Conservation (phyloP, 495 filamentous ascomycete genomes). For the Cudoniella acicularis region DNA sequence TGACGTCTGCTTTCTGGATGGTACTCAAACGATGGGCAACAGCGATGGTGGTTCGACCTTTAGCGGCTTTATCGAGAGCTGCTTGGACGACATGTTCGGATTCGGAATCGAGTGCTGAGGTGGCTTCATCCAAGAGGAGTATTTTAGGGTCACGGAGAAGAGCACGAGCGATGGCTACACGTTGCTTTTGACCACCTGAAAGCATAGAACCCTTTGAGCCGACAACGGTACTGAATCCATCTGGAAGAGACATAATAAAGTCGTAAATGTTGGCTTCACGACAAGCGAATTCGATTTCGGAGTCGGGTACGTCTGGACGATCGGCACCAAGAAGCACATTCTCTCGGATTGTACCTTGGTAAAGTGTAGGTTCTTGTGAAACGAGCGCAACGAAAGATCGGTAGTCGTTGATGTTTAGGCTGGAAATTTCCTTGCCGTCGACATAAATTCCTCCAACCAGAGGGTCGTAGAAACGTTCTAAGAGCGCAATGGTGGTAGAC, state of each 20-base stretch:
- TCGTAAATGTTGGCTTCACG: conserved; percentile 90
- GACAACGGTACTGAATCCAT: conserved; percentile 72
- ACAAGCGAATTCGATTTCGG: conserved; percentile 68
- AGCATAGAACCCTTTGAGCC: conserved; percentile 75
- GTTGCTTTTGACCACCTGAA: conserved; percentile 82
- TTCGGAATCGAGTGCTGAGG: conserved; percentile 75
- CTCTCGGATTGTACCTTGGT: conserved; percentile 80
- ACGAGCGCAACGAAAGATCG: conserved; percentile 74
- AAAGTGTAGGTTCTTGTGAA: conserved; percentile 81
- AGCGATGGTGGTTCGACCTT: conserved; percentile 73
- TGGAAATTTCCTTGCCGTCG: conserved; percentile 70
- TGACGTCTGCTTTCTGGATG: conserved; percentile 79
- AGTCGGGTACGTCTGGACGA: conserved; percentile 61
- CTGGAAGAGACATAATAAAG: conserved; percentile 74
- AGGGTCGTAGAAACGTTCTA: conserved; percentile 85
- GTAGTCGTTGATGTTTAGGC: conserved; percentile 75
- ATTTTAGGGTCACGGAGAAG: conserved; percentile 73
- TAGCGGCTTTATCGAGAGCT: conserved; percentile 69
- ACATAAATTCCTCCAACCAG: conserved; percentile 67
- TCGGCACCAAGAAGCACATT: conserved; percentile 73
- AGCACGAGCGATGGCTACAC: conserved; percentile 77
- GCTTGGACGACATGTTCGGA: conserved; percentile 81
- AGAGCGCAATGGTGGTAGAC: conserved; percentile 72
- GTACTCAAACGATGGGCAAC: conserved; percentile 76
- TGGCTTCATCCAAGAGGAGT: conserved; percentile 78